Evolutionary conservation across 2,329 filamentous ascomycete genomes (phyloP).

Genomic region (Ophiostoma perfectum): DNA sequence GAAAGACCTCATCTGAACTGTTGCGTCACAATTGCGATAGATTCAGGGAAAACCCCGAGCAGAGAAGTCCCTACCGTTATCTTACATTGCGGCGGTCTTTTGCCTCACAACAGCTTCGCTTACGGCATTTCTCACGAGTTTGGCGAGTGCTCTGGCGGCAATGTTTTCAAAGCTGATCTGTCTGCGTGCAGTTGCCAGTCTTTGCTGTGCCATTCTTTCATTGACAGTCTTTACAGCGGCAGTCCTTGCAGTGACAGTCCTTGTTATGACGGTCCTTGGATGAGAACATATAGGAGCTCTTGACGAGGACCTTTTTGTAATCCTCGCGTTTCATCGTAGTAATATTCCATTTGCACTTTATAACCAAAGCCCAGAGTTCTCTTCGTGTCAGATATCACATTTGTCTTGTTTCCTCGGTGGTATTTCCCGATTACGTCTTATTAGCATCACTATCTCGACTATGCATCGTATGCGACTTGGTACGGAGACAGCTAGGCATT

Average conservation of each 20-base stretch:
- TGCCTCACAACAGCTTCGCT: background rate
- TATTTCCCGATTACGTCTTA: background rate
- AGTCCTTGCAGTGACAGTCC: background rate
- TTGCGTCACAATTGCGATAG: background rate
- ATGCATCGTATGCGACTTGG: background rate
- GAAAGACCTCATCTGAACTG: background rate
- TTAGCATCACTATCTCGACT: background rate
- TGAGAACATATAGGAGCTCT: background rate
- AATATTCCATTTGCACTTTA: too few species aligned
- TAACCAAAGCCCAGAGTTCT: background rate
- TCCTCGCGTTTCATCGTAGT: too few species aligned
- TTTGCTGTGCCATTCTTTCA: background rate
- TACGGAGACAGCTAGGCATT: background rate
- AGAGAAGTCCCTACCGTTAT: slow-evolving; percentile 3
- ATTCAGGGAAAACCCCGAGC: background rate
- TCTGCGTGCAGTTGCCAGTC: too few species aligned
- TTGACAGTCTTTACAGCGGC: background rate
- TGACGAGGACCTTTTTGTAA: background rate
- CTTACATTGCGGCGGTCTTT: background rate
- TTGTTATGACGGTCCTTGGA: background rate
- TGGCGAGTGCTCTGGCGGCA: background rate
- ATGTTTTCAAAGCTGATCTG: background rate
- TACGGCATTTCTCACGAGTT: background rate
- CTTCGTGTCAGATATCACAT: background rate
- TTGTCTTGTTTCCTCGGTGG: background rate